phyloP scores from a whole-genome alignment of 2,329 filamentous ascomycete genomes.

The Ceratocystis papillata region DNA sequence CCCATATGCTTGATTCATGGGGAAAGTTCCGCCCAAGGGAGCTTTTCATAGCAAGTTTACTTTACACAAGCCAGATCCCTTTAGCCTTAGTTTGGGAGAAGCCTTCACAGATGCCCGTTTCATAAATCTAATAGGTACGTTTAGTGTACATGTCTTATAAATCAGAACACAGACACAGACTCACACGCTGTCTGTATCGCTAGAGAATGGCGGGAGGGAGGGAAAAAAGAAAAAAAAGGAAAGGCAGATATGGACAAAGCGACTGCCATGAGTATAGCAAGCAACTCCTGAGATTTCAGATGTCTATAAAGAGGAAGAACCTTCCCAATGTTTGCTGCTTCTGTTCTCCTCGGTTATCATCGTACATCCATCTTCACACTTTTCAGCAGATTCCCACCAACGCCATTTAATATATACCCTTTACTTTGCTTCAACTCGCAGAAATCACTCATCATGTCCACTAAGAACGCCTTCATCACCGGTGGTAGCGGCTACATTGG shows the following conservation, averaged over 20 bases:
- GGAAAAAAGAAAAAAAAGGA: neutral
- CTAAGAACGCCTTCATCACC: conserved; percentile 32
- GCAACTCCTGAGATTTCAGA: too few relatives aligned
- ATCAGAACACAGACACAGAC: neutral
- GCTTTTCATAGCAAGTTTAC: too few relatives aligned
- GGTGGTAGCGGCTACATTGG: conserved; percentile 36
- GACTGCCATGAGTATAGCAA: too few relatives aligned
- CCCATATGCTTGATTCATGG: too few relatives aligned
- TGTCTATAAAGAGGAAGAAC: too few relatives aligned
- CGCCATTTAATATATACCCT: neutral
- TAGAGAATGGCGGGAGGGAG: neutral
- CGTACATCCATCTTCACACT: too few relatives aligned
- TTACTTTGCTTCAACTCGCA: neutral
- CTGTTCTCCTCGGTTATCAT: too few relatives aligned
- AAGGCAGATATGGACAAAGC: neutral
- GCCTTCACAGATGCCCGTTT: neutral
- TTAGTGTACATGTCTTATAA: neutral
- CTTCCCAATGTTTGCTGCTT: too few relatives aligned
- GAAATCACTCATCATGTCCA: neutral
- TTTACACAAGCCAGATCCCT: neutral
- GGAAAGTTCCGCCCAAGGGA: too few relatives aligned
- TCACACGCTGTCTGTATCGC: neutral
- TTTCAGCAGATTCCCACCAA: too few relatives aligned
- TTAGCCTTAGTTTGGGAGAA: neutral
- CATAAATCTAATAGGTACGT: neutral